These are phyloP conservation scores for Melocanna baccifera DNA, from an alignment of 176 grass and related monocot genomes.

Conservation along the genomic window DNA sequence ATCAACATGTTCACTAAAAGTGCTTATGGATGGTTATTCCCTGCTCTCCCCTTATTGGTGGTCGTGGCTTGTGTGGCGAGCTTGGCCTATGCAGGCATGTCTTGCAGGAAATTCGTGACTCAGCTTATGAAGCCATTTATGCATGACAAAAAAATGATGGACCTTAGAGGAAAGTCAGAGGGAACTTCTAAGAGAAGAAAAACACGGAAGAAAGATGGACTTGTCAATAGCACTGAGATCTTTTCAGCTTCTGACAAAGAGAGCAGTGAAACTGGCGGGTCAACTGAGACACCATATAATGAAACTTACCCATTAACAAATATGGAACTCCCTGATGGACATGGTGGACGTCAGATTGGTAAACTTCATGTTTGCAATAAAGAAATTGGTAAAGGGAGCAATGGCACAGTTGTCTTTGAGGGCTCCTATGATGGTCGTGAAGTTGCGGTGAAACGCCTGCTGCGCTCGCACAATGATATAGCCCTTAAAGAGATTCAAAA, in stretches of 20 bases:
- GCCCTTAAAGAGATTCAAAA: conserved; percentile 87
- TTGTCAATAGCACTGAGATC: conserved; percentile 20
- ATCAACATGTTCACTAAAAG: conserved; percentile 23
- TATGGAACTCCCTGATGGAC: conserved; percentile 24
- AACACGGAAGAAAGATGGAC: conserved; percentile 52
- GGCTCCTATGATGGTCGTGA: conserved; percentile 71
- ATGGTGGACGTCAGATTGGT: conserved; percentile 66
- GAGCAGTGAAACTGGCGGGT: conserved; percentile 38
- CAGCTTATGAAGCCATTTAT: conserved; percentile 37
- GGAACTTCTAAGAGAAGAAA: conserved; percentile 73
- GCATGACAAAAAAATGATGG: conserved; percentile 34
- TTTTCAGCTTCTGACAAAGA: conserved; percentile 39
- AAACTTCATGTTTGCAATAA: conserved; percentile 70
- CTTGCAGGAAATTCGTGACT: conserved; percentile 30
- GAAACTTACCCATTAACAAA: conserved; percentile 22
- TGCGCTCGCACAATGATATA: conserved; percentile 85
- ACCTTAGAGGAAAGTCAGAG: conserved; percentile 44
- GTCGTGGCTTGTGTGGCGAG: conserved; percentile 38
- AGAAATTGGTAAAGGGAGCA: conserved; percentile 97
- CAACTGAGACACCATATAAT: conserved; percentile 17
- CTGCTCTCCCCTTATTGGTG: conserved; percentile 25
- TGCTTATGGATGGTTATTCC: conserved; percentile 37
- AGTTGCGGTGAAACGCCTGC: conserved; percentile 86
- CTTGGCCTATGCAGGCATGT: conserved; percentile 26
- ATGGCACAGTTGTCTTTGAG: conserved; percentile 94